Evolutionary conservation across 768 basidiomycete genomes (phyloP).

Genomic region (Hygrocybe punicea): DNA sequence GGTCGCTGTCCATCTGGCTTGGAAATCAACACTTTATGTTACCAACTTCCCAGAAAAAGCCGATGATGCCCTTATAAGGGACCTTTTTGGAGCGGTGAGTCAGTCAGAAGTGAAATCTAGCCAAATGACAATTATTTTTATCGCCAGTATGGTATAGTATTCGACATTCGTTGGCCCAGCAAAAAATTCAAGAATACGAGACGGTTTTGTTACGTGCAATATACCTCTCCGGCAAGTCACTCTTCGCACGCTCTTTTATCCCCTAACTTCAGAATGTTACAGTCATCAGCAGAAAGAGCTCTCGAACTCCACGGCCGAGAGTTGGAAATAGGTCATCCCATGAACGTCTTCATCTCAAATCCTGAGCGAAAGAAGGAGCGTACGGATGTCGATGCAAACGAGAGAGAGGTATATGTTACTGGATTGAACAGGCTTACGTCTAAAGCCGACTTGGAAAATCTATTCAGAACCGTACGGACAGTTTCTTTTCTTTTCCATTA

Average conservation of each 20-base stretch:
- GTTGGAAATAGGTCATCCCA: slow-evolving; percentile 58
- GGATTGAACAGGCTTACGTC: slow-evolving; percentile 77
- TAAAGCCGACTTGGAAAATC: slow-evolving; percentile 69
- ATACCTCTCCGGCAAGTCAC: slow-evolving; percentile 68
- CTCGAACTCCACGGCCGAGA: slow-evolving; percentile 78
- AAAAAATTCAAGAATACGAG: slow-evolving; percentile 91
- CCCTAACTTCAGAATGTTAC: background rate
- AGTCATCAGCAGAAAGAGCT: slow-evolving; percentile 70
- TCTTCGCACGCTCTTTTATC: background rate
- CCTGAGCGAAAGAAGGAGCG: slow-evolving; percentile 85
- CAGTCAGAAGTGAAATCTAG: background rate
- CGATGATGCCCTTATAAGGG: slow-evolving; percentile 73
- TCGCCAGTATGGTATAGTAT: slow-evolving; percentile 77
- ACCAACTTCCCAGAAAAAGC: slow-evolving; percentile 89
- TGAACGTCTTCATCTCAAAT: slow-evolving; percentile 86
- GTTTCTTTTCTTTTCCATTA: background rate
- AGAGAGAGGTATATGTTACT: slow-evolving; percentile 83
- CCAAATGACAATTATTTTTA: slow-evolving; percentile 5
- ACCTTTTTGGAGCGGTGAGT: slow-evolving; percentile 74
- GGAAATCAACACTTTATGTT: slow-evolving; percentile 92
- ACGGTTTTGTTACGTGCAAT: slow-evolving; percentile 94
- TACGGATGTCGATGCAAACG: slow-evolving; percentile 82
- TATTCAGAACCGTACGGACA: slow-evolving; percentile 69
- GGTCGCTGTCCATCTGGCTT: slow-evolving; percentile 82
- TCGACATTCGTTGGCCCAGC: slow-evolving; percentile 97